Conservation (phyloP, 495 filamentous ascomycete genomes). For the Neurospora pannonica region DNA sequence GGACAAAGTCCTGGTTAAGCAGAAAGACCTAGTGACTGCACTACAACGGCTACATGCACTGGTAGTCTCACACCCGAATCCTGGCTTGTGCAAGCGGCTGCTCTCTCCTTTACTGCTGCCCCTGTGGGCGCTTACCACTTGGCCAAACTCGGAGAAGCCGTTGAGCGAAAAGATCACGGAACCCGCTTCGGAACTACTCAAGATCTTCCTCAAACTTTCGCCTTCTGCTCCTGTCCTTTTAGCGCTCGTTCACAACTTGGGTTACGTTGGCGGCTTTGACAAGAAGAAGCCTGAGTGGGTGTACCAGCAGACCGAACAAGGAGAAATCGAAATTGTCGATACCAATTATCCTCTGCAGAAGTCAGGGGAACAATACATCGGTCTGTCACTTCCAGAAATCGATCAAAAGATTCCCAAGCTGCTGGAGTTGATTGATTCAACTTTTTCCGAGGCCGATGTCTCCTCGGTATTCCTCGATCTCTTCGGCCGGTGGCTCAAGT, state of each 20-base stretch:
- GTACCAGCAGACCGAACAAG: slow-evolving; percentile 19
- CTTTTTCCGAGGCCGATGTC: slow-evolving; percentile 46
- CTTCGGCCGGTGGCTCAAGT: slow-evolving; percentile 52
- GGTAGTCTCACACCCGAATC: slow-evolving; percentile 59
- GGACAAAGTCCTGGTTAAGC: slow-evolving; percentile 31
- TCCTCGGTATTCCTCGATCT: slow-evolving; percentile 55
- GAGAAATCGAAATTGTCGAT: slow-evolving; percentile 23
- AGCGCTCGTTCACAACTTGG: slow-evolving; percentile 31
- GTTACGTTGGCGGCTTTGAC: slow-evolving; percentile 26
- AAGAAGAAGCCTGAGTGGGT: slow-evolving; percentile 25
- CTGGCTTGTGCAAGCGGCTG: slow-evolving; percentile 61
- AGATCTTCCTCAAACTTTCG: slow-evolving; percentile 36
- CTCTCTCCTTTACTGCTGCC: slow-evolving; percentile 55
- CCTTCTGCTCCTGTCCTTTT: slow-evolving; percentile 32
- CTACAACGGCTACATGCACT: slow-evolving; percentile 50
- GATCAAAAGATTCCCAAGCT: slow-evolving; percentile 45
- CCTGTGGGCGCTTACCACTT: slow-evolving; percentile 59
- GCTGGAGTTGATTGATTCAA: slow-evolving; percentile 42
- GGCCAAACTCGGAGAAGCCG: slow-evolving; percentile 21
- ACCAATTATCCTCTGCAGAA: slow-evolving; percentile 1
- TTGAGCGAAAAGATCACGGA: slow-evolving; percentile 24
- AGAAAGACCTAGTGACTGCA: slow-evolving; percentile 35
- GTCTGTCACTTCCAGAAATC: slow-evolving; percentile 22
- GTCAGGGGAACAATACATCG: neutral
- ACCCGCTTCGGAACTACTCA: slow-evolving; percentile 33